phyloP scores from a whole-genome alignment of 495 filamentous ascomycete species.

The Talaromyces liani region DNA sequence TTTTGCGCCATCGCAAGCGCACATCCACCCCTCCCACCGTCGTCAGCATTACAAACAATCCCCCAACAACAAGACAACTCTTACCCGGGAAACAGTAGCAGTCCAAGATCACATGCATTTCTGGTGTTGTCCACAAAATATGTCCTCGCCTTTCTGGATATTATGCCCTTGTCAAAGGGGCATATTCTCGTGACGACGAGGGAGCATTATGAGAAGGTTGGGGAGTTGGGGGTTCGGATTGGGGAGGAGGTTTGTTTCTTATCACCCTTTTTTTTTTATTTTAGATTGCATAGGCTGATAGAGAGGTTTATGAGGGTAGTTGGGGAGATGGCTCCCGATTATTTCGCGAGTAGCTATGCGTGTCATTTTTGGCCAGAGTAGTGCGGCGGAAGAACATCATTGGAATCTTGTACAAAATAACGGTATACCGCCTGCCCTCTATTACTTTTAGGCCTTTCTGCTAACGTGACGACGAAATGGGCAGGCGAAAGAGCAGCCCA shows the following conservation, averaged over 20 bases:
- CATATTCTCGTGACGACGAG: slow-evolving; percentile 74
- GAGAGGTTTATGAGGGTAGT: slow-evolving; percentile 13
- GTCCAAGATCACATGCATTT: slow-evolving; percentile 43
- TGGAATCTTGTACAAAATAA: slow-evolving; percentile 98
- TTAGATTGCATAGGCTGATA: background rate
- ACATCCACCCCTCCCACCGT: slow-evolving; percentile 32
- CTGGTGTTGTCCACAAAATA: slow-evolving; percentile 65
- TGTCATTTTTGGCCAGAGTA: slow-evolving; percentile 29
- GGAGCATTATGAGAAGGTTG: slow-evolving; percentile 61
- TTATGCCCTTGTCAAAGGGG: slow-evolving; percentile 71
- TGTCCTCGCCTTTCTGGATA: slow-evolving; percentile 82
- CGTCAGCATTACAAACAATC: slow-evolving; percentile 17
- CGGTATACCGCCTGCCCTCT: slow-evolving; percentile 34
- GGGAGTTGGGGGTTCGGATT: slow-evolving; percentile 50
- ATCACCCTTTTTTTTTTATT: background rate
- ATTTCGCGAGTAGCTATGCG: slow-evolving; percentile 62
- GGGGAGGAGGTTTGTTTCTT: slow-evolving; percentile 39
- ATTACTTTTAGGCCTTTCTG: background rate
- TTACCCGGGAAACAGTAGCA: slow-evolving; percentile 20
- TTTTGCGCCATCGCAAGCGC: slow-evolving; percentile 35
- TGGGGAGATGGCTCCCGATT: slow-evolving; percentile 67
- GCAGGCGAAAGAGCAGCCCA: slow-evolving; percentile 74
- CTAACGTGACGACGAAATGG: background rate
- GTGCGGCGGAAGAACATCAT: slow-evolving; percentile 45
- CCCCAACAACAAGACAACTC: slow-evolving; percentile 13